These are phyloP conservation scores for Metschnikowia borealis DNA, from an alignment of 805 yeast genomes.

Conservation along the genomic window DNA sequence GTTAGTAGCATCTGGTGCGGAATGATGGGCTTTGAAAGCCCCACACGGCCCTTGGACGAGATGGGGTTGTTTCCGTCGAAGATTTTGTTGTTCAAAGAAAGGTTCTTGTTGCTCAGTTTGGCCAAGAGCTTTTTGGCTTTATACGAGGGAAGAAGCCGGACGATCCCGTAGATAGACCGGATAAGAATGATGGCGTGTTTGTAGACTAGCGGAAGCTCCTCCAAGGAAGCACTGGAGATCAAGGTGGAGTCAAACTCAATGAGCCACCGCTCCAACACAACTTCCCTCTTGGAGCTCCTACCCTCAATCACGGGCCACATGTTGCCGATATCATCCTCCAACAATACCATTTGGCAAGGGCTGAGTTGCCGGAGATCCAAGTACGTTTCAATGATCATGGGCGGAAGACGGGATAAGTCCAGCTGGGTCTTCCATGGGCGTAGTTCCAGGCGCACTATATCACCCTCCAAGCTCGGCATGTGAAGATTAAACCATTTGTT, in stretches of 20 bases:
- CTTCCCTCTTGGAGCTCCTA: constrained; percentile 66
- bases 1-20: constrained; percentile 34
- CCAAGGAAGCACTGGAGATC: constrained; percentile 31
- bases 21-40: constrained; percentile 67
- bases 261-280: constrained; percentile 94
- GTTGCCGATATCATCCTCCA: constrained; percentile 52
- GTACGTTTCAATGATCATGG: constrained; percentile 81
- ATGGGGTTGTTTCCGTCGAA: constrained; percentile 78
- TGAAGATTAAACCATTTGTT: constrained; percentile 66
- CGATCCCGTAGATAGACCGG: constrained; percentile 64
- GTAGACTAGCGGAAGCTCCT: constrained; percentile 65
- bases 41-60: constrained; percentile 77
- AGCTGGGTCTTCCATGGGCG: constrained; percentile 52
- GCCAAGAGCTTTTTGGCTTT: constrained; percentile 43
- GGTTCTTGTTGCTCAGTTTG: constrained; percentile 18
- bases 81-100: constrained; percentile 55
- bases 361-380: constrained; percentile 60
- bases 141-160: constrained; percentile 69
- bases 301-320: constrained; percentile 54
- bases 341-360: constrained; percentile 54
- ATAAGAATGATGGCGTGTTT: constrained; percentile 71
- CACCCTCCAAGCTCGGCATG: constrained; percentile 29
- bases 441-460: constrained; percentile 50
- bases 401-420: constrained; percentile 54
- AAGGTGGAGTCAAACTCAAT: constrained; percentile 63